Evolutionary conservation across 139 green algal genomes (phyloP), one percentile per base, ranked within the genome.

Genomic region (Astrephomene gubernaculifera): DNA sequence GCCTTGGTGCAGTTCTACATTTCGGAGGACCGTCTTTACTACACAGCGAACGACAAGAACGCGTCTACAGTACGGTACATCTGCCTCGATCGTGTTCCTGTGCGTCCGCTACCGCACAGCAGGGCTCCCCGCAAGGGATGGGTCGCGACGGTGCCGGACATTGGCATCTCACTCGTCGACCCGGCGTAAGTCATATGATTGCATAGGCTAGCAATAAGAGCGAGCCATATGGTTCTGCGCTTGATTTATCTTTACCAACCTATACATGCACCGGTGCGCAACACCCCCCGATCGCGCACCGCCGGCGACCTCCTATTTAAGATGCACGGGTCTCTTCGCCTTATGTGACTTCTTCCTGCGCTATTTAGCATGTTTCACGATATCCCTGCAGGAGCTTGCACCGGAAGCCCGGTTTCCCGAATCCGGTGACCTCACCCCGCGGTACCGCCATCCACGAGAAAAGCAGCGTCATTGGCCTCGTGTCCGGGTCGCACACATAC

Each of bases 401-500:
- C 25, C 83, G 83, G 29, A 76, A 88, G 72, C 83, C 65, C 33
- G 79, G 79, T 49, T 86, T 86, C 65, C 79, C 79, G 4, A 60
- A 7, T 27, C 35, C 79, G 10, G 10, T 44, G 25, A 86, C 67
- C 33, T 78, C 65, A 0, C 79, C 79, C 21, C 64, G 65, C 6
- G 79, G 79, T 27, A 86, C 41, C 10, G 12, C 52, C 6, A 68
- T 65, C 2, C 25, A 79, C 22, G 79, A 78, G n/a, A 70, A 60
- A 35, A 86, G 79, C 79, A 86, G 65, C 65, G 79, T 86, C 33
- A 86, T 92, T 79, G 88, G 88, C 36, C 36, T 92, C 14, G 91
- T 93, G 41, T 86, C 87, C 33, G 91, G 91, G 25, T 85, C 87
- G 27, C 91, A 94, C 80, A 94, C 90, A 31, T 91, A 94, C 79